Percentiles rank a stretch among this genome's conserved stretches.
These are phyloP conservation scores for Cubamyces lactineus DNA, from an alignment of 768 basidiomycete genomes.

Conservation along the genomic window DNA sequence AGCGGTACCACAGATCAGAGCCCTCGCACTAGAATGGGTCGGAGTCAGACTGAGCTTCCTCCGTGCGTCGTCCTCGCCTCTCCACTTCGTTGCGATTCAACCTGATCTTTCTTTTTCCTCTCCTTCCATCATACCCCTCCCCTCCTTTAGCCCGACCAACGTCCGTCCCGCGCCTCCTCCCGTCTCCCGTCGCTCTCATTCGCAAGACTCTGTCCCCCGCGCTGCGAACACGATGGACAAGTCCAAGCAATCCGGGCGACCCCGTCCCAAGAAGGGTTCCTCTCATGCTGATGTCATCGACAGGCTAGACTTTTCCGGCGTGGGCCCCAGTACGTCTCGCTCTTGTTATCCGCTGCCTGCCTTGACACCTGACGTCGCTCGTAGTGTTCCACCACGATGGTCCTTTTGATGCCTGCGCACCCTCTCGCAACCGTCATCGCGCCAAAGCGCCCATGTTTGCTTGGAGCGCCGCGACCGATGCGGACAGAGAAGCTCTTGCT, in stretches of 20 bases:
- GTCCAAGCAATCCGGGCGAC: constrained; percentile 48
- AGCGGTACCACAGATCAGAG: constrained; percentile 46
- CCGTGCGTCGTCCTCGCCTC: constrained; percentile 42
- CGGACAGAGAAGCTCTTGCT: constrained; percentile 43
- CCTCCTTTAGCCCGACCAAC: constrained; percentile 26
- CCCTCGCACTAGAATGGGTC: constrained; percentile 51
- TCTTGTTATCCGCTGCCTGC: constrained; percentile 9
- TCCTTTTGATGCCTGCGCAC: constrained; percentile 90
- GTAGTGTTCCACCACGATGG: constrained; percentile 92
- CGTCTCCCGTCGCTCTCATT: constrained; percentile 48
- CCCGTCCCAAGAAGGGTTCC: constrained; percentile 67
- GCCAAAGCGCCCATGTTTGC: constrained; percentile 84
- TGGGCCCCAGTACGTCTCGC: constrained; percentile 72
- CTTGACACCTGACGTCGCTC: constrained; percentile 4
- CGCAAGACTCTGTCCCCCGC: constrained; percentile 50
- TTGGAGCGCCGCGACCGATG: constrained; percentile 55
- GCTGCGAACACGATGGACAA: constrained; percentile 47
- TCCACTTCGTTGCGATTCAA: constrained; percentile 19
- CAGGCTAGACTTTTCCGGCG: constrained; percentile 83
- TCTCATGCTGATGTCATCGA: constrained; percentile 89
- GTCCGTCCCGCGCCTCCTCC: constrained; percentile 31
- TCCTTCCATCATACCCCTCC: constrained; percentile 12
- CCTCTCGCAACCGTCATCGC: constrained; percentile 82
- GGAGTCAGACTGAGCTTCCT: constrained; percentile 56
- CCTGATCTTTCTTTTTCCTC: constrained; percentile 16